These are phyloP conservation scores for Blastocrithidia nonstop DNA, from an alignment of 208 protist species.

Conservation along the genomic window DNA sequence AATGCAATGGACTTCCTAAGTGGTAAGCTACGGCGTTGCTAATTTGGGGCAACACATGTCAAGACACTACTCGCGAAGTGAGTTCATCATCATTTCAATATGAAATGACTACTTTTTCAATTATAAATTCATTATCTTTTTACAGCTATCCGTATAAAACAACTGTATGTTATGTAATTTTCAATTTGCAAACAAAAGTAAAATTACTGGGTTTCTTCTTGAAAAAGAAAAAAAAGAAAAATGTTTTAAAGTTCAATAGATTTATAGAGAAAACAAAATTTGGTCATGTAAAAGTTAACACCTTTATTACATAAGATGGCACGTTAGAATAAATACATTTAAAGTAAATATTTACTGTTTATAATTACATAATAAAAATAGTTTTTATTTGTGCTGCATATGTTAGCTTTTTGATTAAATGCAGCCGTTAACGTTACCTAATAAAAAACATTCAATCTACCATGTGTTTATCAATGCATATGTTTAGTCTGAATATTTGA, in stretches of 20 bases:
- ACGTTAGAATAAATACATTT: too few species aligned
- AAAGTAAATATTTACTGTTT: too few species aligned
- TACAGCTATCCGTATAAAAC: slow-evolving; percentile 4
- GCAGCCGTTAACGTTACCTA: too few species aligned
- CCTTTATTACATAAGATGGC: too few species aligned
- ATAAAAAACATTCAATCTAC: too few species aligned
- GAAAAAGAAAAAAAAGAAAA: slow-evolving; percentile 4
- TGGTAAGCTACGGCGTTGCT: slow-evolving; percentile 32
- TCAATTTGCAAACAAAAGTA: slow-evolving; percentile 6
- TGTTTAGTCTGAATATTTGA: too few species aligned
- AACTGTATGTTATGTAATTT: slow-evolving; percentile 1
- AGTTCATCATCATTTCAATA: slow-evolving; percentile 72
- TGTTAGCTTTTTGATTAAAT: too few species aligned
- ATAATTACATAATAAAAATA: too few species aligned
- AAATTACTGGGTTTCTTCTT: not conserved
- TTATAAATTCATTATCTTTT: slow-evolving; percentile 40
- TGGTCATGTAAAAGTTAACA: too few species aligned
- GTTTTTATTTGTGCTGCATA: too few species aligned
- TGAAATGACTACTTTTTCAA: slow-evolving; percentile 80
- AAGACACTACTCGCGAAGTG: slow-evolving; percentile 64
- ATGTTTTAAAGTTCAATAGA: not conserved
- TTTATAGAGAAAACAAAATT: not conserved
- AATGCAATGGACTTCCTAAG: slow-evolving; percentile 69
- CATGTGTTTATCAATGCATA: too few species aligned
- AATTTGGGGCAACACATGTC: slow-evolving; percentile 72